Percentiles rank a stretch among this genome's conserved stretches.
These are phyloP conservation scores for Viridothelium virens DNA, from an alignment of 495 filamentous ascomycete genomes.

Conservation along the genomic window DNA sequence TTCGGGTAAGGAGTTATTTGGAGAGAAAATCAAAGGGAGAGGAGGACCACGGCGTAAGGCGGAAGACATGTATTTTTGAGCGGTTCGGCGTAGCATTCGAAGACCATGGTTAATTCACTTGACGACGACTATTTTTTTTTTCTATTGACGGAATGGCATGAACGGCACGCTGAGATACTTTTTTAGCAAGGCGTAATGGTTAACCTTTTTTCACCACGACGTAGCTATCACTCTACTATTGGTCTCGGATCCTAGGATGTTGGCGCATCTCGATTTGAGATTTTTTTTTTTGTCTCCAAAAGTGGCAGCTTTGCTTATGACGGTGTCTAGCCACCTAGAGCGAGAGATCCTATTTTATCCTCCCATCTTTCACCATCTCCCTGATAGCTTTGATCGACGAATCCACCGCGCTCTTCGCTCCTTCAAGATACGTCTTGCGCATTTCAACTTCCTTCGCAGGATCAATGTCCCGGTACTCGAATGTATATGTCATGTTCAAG, in stretches of 20 bases:
- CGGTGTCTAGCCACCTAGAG: background rate
- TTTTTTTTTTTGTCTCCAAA: background rate
- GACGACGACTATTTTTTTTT: background rate
- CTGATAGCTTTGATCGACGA: slow-evolving; percentile 24
- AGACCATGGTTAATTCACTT: background rate
- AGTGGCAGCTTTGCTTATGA: background rate
- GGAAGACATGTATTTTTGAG: slow-evolving; percentile 15
- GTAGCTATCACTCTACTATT: background rate
- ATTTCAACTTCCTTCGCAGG: slow-evolving; percentile 31
- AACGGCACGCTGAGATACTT: background rate
- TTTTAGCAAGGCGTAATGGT: background rate
- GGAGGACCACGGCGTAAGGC: slow-evolving; percentile 19
- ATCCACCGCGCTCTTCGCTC: slow-evolving; percentile 28
- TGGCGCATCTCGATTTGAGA: background rate
- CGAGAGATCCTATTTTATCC: slow-evolving; percentile 17
- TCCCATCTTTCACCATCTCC: slow-evolving; percentile 25
- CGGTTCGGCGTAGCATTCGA: background rate
- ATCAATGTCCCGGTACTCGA: slow-evolving; percentile 44
- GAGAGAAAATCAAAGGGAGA: slow-evolving; percentile 28
- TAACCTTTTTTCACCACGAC: background rate
- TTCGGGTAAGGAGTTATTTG: slow-evolving; percentile 26
- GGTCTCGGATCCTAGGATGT: background rate
- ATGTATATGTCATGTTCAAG: slow-evolving; percentile 49
- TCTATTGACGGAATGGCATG: background rate
- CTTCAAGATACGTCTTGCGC: slow-evolving; percentile 24